A percentile compares a stretch with the other conserved stretches of the same genome.
phyloP scores from a whole-genome alignment of 116 monocot genomes.

The Iris pallida region DNA sequence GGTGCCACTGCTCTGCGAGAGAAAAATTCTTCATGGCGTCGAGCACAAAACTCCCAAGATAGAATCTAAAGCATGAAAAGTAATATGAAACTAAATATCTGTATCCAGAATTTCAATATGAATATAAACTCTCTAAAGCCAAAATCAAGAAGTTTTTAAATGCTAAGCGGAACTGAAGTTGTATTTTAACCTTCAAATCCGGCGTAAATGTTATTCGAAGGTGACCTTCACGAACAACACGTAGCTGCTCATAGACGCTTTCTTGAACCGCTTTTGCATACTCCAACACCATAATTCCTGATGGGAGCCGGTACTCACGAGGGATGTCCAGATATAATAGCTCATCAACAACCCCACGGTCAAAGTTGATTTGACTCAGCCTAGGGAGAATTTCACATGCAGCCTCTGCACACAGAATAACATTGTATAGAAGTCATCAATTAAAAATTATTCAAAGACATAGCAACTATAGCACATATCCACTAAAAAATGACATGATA shows the following conservation, averaged over 20 bases:
- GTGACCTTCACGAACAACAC: conserved; percentile 87
- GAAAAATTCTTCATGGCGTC: conserved; percentile 81
- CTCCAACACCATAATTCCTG: conserved; percentile 81
- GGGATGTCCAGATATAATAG: conserved; percentile 79
- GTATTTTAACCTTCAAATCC: conserved; percentile 66
- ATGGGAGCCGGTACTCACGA: conserved; percentile 53
- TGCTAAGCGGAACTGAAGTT: no score
- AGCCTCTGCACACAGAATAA: conserved; percentile 43
- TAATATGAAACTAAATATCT: no score
- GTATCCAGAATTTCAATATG: no score
- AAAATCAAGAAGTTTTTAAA: no score
- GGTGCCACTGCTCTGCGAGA: conserved; percentile 69
- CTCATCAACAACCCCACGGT: conserved; percentile 82
- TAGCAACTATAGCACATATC: no score
- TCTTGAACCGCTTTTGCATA: conserved; percentile 83
- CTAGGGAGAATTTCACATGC: conserved; percentile 85
- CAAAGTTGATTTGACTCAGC: conserved; percentile 82
- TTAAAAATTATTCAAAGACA: no score
- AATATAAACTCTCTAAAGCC: no score
- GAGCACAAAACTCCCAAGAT: conserved; percentile 91
- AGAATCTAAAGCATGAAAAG: conserved; percentile 55
- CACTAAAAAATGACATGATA: no score
- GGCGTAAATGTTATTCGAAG: conserved; percentile 81
- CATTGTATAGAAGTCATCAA: no score
- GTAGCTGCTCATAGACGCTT: conserved; percentile 83